Evolutionary conservation across 495 filamentous ascomycete genomes (phyloP).

Genomic region (Tuber melanosporum): DNA sequence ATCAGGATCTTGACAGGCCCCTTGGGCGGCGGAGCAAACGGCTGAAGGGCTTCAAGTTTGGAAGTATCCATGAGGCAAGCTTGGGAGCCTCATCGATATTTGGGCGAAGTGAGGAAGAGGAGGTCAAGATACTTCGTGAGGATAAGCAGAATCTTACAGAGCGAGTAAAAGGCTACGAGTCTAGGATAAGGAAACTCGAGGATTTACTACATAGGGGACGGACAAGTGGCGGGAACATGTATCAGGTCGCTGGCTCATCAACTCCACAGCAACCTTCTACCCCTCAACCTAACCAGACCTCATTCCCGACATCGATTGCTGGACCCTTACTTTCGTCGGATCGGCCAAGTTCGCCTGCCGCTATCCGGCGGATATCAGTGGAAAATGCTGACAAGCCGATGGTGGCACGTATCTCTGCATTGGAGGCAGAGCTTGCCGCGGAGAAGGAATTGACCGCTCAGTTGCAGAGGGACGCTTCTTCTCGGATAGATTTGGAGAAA

Average conservation of each 20-base stretch:
- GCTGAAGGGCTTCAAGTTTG: conserved; percentile 89
- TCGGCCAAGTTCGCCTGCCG: conserved; percentile 46
- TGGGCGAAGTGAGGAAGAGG: conserved; percentile 73
- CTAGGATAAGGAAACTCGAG: conserved; percentile 83
- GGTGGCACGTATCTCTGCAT: conserved; percentile 58
- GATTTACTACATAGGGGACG: conserved; percentile 71
- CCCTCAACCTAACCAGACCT: conserved; percentile 43
- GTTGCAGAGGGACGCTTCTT: conserved; percentile 56
- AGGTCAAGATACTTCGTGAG: conserved; percentile 59
- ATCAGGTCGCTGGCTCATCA: conserved; percentile 44
- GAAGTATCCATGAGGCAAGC: conserved; percentile 80
- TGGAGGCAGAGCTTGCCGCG: conserved; percentile 70
- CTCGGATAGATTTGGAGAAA: conserved; percentile 54
- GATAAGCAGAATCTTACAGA: conserved; percentile 70
- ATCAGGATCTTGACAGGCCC: conserved; percentile 61
- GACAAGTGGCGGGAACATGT: conserved; percentile 42
- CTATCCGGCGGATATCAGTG: conserved; percentile 28
- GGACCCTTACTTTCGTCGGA: conserved; percentile 25
- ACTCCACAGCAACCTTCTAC: conserved; percentile 58
- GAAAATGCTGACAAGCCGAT: conserved; percentile 40
- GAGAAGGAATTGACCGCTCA: conserved; percentile 56
- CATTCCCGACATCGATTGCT: conserved; percentile 11
- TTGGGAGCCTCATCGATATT: conserved; percentile 73
- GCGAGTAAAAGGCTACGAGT: conserved; percentile 84
- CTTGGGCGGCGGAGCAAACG: conserved; percentile 69